Percentiles rank a stretch among this genome's conserved stretches.
These are phyloP conservation scores for Senna tora DNA, from an alignment of 306 rosid genomes.

Conservation along the genomic window DNA sequence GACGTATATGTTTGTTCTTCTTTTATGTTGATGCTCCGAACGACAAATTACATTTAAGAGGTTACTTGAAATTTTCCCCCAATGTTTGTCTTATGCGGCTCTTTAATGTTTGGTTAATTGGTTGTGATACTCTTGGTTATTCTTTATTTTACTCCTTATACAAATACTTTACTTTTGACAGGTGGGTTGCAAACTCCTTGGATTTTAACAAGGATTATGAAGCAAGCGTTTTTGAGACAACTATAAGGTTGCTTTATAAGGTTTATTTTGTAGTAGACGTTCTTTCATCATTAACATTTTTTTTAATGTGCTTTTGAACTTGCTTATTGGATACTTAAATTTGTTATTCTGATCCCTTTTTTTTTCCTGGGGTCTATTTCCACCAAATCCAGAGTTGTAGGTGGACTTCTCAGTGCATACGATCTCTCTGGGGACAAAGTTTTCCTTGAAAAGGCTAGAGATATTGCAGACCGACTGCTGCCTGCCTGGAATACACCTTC, in stretches of 20 bases:
- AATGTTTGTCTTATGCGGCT: constrained; percentile 15
- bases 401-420: constrained; percentile 97
- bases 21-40: not conserved
- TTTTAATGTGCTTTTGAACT: constrained; percentile 28
- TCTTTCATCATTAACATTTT: constrained; percentile 30
- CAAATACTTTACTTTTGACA: constrained; percentile 50
- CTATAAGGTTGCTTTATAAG: constrained; percentile 96
- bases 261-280: constrained; percentile 76
- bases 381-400: constrained; percentile 81
- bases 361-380: constrained; percentile 34
- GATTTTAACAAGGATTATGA: constrained; percentile 96
- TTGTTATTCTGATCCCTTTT: constrained; percentile 18
- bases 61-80: not conserved
- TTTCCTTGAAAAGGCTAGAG: constrained; percentile 90
- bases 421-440: constrained; percentile 92
- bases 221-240: constrained; percentile 99
- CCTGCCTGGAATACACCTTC: constrained; percentile 96
- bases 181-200: constrained; percentile 86
- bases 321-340: constrained; percentile 34
- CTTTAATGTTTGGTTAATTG: constrained; percentile 19
- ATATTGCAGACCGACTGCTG: constrained; percentile 91
- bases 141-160: constrained; percentile 28
- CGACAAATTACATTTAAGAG: constrained; percentile 3
- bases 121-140: constrained; percentile 28
- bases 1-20: not conserved